phyloP scores from a whole-genome alignment of 2,329 filamentous ascomycete genomes.

The Exophiala oligosperma region DNA sequence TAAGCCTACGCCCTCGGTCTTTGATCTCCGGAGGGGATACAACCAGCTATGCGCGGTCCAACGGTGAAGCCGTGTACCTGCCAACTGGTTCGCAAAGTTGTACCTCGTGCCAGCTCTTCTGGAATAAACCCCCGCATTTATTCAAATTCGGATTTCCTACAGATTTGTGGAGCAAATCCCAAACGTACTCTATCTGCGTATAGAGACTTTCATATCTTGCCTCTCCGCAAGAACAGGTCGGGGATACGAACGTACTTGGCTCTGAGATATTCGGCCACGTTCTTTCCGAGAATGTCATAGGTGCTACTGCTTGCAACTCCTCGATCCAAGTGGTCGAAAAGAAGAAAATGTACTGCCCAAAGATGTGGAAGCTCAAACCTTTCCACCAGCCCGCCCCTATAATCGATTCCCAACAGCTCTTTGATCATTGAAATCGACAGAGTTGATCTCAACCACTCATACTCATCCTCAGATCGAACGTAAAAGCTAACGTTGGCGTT shows the following conservation, averaged over 20 bases:
- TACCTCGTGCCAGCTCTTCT: too few relatives aligned
- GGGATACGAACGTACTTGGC: constrained; percentile 35
- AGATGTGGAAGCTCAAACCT: constrained; percentile 48
- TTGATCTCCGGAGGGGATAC: too few relatives aligned
- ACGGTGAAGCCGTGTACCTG: too few relatives aligned
- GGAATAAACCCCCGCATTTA: too few relatives aligned
- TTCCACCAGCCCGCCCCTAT: constrained; percentile 30
- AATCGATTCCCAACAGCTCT: not conserved
- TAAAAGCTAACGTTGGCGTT: constrained; percentile 44
- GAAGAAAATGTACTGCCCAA: constrained; percentile 51
- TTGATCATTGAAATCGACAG: constrained; percentile 35
- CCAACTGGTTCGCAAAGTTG: too few relatives aligned
- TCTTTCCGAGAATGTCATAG: constrained; percentile 53
- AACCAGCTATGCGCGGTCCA: too few relatives aligned
- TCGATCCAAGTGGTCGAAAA: constrained; percentile 46
- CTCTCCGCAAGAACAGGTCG: constrained; percentile 28
- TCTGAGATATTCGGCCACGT: constrained; percentile 52
- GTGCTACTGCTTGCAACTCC: constrained; percentile 49
- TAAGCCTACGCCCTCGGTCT: too few relatives aligned
- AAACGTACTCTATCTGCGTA: too few relatives aligned
- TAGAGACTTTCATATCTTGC: too few relatives aligned
- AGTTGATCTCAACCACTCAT: constrained; percentile 39
- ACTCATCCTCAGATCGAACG: constrained; percentile 21
- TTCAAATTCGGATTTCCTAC: too few relatives aligned
- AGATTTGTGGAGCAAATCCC: too few relatives aligned